phyloP scores from a whole-genome alignment of 768 basidiomycete species.

The Trametes meyenii region DNA sequence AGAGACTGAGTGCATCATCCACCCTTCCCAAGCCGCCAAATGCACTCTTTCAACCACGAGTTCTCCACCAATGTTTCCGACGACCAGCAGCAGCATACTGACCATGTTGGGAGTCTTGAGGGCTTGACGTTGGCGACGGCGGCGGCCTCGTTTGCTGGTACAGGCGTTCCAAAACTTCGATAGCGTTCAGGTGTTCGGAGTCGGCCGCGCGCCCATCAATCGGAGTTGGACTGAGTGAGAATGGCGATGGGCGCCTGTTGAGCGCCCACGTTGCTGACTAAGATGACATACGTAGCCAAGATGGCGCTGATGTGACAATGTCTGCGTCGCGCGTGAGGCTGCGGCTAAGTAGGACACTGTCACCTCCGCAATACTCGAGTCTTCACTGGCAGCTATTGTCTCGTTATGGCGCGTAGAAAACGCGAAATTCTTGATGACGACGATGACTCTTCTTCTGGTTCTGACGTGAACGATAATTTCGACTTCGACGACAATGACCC shows the following conservation, averaged over 20 bases:
- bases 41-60: slow-evolving; percentile 3
- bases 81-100: slow-evolving; percentile 32
- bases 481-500: slow-evolving; percentile 54
- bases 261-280: neutral
- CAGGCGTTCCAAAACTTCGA: slow-evolving; percentile 24
- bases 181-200: slow-evolving; percentile 23
- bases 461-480: slow-evolving; percentile 46
- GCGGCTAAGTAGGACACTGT: no score
- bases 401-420: slow-evolving; percentile 75
- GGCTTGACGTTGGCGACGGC: slow-evolving; percentile 38
- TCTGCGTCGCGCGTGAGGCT: no score
- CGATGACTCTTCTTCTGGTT: slow-evolving; percentile 66
- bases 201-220: slow-evolving; percentile 19
- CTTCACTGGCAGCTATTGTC: neutral
- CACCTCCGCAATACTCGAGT: neutral
- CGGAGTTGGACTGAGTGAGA: slow-evolving; percentile 16
- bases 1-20: slow-evolving; percentile 32
- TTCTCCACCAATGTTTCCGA: slow-evolving; percentile 10
- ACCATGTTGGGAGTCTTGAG: slow-evolving; percentile 41
- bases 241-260: neutral
- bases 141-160: slow-evolving; percentile 31
- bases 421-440: slow-evolving; percentile 73
- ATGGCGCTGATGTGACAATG: no score
- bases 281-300: neutral
- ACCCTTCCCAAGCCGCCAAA: slow-evolving; percentile 26